Evolutionary conservation across 495 filamentous ascomycete genomes (phyloP).

Genomic region (Trichoderma gamsii): DNA sequence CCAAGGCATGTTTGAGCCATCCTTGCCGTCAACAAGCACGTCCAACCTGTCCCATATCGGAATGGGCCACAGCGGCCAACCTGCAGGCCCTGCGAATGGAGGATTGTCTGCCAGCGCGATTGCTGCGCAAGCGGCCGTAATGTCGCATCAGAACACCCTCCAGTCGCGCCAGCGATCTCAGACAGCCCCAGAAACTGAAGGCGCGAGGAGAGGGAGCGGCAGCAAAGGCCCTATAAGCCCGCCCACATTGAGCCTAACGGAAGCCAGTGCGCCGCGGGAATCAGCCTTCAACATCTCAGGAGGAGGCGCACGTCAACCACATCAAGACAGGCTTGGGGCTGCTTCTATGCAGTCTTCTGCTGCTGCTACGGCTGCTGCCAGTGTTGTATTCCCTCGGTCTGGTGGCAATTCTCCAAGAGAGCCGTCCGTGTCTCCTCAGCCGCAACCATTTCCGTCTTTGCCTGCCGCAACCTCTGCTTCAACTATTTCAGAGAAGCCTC

Average conservation of each 20-base stretch:
- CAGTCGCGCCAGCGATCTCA: slow-evolving; percentile 65
- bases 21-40: slow-evolving; percentile 60
- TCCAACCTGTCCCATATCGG: slow-evolving; percentile 49
- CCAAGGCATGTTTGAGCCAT: slow-evolving; percentile 86
- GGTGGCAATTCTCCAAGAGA: slow-evolving; percentile 43
- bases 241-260: slow-evolving; percentile 49
- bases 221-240: slow-evolving; percentile 49
- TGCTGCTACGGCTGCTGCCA: slow-evolving; percentile 77
- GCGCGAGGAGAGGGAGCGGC: slow-evolving; percentile 32
- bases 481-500: slow-evolving; percentile 57
- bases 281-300: slow-evolving; percentile 37
- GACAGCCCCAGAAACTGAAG: slow-evolving; percentile 40
- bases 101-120: slow-evolving; percentile 69
- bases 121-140: slow-evolving; percentile 83
- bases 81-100: slow-evolving; percentile 41
- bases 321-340: slow-evolving; percentile 11
- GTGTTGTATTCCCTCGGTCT: slow-evolving; percentile 72
- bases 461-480: slow-evolving; percentile 25
- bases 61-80: slow-evolving; percentile 23
- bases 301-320: slow-evolving; percentile 1
- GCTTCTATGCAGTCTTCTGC: slow-evolving; percentile 36
- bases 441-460: background rate
- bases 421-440: slow-evolving; percentile 3
- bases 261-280: slow-evolving; percentile 50
- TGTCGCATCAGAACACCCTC: slow-evolving; percentile 37